phyloP scores from a whole-genome alignment of 345 rosid species.

The Salix viminalis region DNA sequence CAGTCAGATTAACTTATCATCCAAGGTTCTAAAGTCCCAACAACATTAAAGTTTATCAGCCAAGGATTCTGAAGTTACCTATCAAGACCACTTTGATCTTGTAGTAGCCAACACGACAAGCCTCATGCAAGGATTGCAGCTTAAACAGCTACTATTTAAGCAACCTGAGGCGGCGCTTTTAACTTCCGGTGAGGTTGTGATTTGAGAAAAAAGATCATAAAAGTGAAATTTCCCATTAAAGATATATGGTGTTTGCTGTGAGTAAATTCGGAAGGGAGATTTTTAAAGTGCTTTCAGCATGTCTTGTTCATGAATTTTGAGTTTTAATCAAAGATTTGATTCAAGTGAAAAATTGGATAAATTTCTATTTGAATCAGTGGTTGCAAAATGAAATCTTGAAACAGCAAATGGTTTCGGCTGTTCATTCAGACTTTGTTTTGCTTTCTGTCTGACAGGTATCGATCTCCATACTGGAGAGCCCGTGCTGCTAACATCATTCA shows the following conservation, averaged over 20 bases:
- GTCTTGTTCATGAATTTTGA: not conserved
- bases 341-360: not conserved
- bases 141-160: not conserved
- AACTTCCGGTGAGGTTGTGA: not conserved
- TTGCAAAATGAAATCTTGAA: not conserved
- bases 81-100: not conserved
- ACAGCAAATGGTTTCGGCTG: not conserved
- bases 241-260: not conserved
- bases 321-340: not conserved
- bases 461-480: slow-evolving; percentile 76
- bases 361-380: not conserved
- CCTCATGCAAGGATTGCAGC: not conserved
- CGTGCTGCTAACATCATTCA: slow-evolving; percentile 59
- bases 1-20: not conserved
- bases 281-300: not conserved
- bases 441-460: slow-evolving; percentile 42
- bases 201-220: not conserved
- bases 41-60: not conserved
- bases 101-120: not conserved
- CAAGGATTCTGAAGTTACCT: not conserved
- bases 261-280: not conserved
- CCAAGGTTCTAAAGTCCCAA: not conserved
- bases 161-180: not conserved
- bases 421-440: not conserved
- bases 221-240: not conserved